Evolutionary conservation across 1,139 yeast species (phyloP).

Genomic region (Torulaspora globosa): DNA sequence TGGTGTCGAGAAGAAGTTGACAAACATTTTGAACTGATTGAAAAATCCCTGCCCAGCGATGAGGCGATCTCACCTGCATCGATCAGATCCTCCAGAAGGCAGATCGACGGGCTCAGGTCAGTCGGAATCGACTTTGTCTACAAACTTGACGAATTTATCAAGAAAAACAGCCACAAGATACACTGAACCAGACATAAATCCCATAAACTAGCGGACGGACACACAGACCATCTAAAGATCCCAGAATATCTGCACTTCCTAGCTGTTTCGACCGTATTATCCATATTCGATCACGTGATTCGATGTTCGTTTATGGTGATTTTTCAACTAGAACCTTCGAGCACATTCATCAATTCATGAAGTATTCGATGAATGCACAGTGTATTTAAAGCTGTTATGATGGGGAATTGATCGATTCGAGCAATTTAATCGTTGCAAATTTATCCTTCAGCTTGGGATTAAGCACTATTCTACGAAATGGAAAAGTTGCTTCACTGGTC

Average conservation of each 20-base stretch:
- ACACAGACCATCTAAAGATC: neutral
- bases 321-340: conserved; percentile 4
- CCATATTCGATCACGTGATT: neutral
- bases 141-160: conserved; percentile 36
- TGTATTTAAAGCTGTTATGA: neutral
- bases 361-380: neutral
- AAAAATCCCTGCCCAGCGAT: conserved; percentile 66
- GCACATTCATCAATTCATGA: neutral
- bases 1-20: conserved; percentile 74
- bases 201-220: too few relatives aligned
- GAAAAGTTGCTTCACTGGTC: conserved; percentile 92
- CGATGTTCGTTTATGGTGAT: neutral
- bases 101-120: conserved; percentile 56
- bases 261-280: neutral
- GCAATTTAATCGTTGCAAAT: too few relatives aligned
- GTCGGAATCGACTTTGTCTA: conserved; percentile 68
- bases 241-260: neutral
- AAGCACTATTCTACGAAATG: conserved; percentile 43
- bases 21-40: conserved; percentile 54
- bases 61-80: conserved; percentile 47
- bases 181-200: conserved; percentile 5
- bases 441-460: neutral
- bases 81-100: conserved; percentile 52
- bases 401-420: neutral
- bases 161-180: conserved; percentile 25